A percentile compares a stretch with the other conserved stretches of the same genome.
These are phyloP conservation scores for Articulospora tetracladia DNA, from an alignment of 495 filamentous ascomycete genomes.

Conservation along the genomic window DNA sequence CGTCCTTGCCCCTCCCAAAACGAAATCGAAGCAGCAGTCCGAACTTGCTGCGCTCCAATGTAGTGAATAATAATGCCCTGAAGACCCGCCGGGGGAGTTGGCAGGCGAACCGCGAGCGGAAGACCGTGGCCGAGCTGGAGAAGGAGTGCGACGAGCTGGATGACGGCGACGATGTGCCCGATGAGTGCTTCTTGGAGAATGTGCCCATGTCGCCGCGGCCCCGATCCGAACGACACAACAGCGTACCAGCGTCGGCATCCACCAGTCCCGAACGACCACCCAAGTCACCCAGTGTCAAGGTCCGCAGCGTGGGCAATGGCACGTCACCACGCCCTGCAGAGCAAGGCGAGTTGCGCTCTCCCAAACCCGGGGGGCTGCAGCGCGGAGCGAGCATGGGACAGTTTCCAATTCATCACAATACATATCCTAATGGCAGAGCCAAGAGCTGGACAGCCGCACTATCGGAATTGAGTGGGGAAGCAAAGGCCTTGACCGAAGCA, in stretches of 20 bases:
- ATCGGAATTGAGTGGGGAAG: slow-evolving; percentile 79
- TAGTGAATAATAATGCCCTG: slow-evolving; percentile 36
- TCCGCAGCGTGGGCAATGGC: slow-evolving; percentile 50
- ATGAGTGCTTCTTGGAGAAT: slow-evolving; percentile 88
- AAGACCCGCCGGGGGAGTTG: slow-evolving; percentile 58
- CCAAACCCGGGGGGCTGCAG: slow-evolving; percentile 24
- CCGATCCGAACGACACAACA: slow-evolving; percentile 53
- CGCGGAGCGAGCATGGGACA: slow-evolving; percentile 25
- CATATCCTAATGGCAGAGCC: slow-evolving; percentile 46
- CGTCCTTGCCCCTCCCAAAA: slow-evolving; percentile 19
- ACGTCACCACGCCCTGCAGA: slow-evolving; percentile 45
- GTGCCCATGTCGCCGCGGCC: slow-evolving; percentile 92
- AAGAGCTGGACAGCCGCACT: slow-evolving; percentile 85
- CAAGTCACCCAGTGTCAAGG: slow-evolving; percentile 36
- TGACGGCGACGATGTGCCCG: slow-evolving; percentile 81
- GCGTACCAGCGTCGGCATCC: slow-evolving; percentile 41
- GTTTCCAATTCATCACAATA: slow-evolving; percentile 24
- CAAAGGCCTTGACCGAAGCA: slow-evolving; percentile 82
- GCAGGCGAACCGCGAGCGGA: slow-evolving; percentile 64
- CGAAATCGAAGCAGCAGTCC: slow-evolving; percentile 27
- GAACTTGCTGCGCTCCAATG: slow-evolving; percentile 10
- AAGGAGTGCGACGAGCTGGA: slow-evolving; percentile 76
- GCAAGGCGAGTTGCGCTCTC: slow-evolving; percentile 44
- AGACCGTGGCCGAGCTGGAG: slow-evolving; percentile 76
- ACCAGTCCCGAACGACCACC: slow-evolving; percentile 52